Conservation (phyloP, 257 asterid genomes). For the Oldenlandia corymbosa region DNA sequence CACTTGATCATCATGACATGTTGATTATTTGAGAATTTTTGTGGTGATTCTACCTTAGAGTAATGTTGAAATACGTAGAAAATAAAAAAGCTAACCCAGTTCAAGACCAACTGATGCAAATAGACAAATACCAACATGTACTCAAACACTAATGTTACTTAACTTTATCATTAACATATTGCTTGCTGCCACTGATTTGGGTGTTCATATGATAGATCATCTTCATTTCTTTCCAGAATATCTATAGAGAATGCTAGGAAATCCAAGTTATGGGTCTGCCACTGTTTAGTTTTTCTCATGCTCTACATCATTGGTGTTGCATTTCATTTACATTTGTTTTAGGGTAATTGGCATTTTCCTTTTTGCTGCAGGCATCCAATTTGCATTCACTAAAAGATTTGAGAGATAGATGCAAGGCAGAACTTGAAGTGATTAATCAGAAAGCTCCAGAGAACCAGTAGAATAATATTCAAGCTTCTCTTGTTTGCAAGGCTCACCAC, state of each 20-base stretch:
- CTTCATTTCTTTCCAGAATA: neutral
- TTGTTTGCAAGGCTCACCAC: constrained; percentile 22
- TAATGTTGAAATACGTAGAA: neutral
- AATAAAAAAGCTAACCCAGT: neutral
- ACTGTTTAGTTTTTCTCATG: neutral
- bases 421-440: constrained; percentile 33
- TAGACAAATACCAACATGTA: no score
- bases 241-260: neutral
- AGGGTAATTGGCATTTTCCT: neutral
- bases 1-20: neutral
- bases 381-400: constrained; percentile 45
- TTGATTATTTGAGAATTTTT: neutral
- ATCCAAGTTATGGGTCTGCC: neutral
- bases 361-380: constrained; percentile 50
- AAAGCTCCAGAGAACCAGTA: constrained; percentile 32
- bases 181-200: neutral
- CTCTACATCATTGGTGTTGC: neutral
- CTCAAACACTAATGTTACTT: no score
- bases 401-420: constrained; percentile 58
- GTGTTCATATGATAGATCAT: neutral
- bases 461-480: constrained; percentile 12
- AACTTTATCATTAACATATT: no score
- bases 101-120: neutral
- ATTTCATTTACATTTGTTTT: neutral
- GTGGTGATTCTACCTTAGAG: neutral